A percentile compares a stretch with the other conserved stretches of the same genome.
Conservation (phyloP, 2,329 filamentous ascomycete genomes). For the Aspergillus fumigatus region DNA sequence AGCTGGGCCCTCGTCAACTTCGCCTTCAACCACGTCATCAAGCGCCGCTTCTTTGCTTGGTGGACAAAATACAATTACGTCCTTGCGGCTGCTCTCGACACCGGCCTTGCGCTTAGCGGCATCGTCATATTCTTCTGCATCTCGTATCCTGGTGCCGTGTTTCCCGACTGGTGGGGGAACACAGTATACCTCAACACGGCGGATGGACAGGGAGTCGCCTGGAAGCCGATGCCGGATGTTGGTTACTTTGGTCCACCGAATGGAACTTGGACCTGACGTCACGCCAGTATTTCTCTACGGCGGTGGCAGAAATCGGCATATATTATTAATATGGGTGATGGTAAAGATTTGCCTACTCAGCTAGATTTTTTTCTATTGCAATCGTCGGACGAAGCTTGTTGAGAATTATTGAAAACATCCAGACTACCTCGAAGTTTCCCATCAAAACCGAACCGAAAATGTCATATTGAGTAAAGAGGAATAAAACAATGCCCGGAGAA, state of each 20-base stretch:
- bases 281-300: background rate
- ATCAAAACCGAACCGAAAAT: constrained; percentile 5
- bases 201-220: constrained; percentile 26
- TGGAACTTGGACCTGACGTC: constrained; percentile 22
- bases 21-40: constrained; percentile 74
- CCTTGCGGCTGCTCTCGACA: constrained; percentile 39
- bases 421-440: constrained; percentile 6
- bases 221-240: constrained; percentile 20
- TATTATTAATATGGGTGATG: background rate
- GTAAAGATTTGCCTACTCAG: background rate
- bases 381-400: background rate
- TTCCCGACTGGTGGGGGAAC: constrained; percentile 33
- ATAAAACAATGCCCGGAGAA: constrained; percentile 3
- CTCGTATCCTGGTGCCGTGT: constrained; percentile 27
- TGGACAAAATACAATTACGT: constrained; percentile 44
- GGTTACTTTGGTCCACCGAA: constrained; percentile 31
- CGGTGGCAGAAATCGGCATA: background rate
- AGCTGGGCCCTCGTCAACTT: constrained; percentile 47
- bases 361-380: background rate
- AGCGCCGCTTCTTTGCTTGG: constrained; percentile 40
- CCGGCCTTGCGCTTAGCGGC: constrained; percentile 28
- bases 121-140: constrained; percentile 36
- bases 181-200: constrained; percentile 30
- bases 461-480: constrained; percentile 6
- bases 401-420: constrained; percentile 17